phyloP scores from a whole-genome alignment of 73 alveolate species.

The Effrenium voratum region DNA sequence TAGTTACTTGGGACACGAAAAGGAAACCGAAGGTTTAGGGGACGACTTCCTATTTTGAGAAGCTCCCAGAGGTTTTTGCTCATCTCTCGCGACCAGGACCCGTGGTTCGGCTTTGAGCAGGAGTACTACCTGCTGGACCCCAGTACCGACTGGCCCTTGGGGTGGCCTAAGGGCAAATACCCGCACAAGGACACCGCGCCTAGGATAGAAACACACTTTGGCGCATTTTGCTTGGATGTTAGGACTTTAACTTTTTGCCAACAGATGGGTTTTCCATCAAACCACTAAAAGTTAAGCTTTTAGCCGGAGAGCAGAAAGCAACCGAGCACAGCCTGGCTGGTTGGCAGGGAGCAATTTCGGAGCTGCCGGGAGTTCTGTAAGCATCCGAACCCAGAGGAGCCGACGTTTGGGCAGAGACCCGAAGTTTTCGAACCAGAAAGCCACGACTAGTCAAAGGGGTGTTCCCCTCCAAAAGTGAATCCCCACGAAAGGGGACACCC shows the following conservation, averaged over 20 bases:
- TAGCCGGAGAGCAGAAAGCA: background rate
- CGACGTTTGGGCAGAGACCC: too few species aligned
- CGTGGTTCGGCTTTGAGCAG: conserved; percentile 97
- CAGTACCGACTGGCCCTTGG: conserved; percentile 95
- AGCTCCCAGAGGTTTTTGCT: background rate
- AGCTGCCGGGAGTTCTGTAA: too few species aligned
- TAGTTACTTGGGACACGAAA: background rate
- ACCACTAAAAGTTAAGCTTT: background rate
- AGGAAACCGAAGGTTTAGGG: too few species aligned
- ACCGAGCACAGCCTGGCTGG: background rate
- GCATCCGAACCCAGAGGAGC: too few species aligned
- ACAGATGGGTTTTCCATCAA: background rate
- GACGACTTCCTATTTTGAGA: background rate
- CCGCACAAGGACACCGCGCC: conserved; percentile 95
- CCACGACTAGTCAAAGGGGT: too few species aligned
- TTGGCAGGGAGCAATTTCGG: too few species aligned
- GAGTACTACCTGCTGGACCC: conserved; percentile 95
- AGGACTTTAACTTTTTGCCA: background rate
- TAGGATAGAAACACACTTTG: background rate
- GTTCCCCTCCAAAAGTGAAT: too few species aligned
- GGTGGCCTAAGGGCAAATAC: conserved; percentile 96
- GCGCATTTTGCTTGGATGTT: background rate
- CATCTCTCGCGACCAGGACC: conserved; percentile 32
- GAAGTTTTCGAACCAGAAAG: too few species aligned
- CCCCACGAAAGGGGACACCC: too few species aligned